A percentile compares a stretch with the other conserved stretches of the same genome.
phyloP scores from a whole-genome alignment of 495 filamentous ascomycete species.

The Aspergillus baeticus region DNA sequence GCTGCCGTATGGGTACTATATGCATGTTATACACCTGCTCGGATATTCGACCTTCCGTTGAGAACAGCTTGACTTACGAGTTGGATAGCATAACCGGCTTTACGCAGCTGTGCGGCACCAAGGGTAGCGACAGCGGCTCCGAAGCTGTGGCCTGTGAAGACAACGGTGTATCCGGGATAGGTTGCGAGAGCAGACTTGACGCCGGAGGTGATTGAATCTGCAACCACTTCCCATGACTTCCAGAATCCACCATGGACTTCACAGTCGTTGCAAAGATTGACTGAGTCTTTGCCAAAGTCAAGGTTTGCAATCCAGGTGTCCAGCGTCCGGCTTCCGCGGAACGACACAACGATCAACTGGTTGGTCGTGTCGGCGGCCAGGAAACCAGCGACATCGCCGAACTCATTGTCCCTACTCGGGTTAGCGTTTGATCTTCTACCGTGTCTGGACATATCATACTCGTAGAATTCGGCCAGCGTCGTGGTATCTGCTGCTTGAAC shows the following conservation, averaged over 20 bases:
- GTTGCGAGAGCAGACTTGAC: conserved; percentile 28
- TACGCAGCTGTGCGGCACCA: conserved; percentile 57
- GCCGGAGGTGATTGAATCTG: conserved; percentile 37
- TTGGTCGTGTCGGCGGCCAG: conserved; percentile 65
- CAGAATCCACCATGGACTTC: conserved; percentile 55
- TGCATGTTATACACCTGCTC: conserved; percentile 5
- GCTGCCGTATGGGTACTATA: conserved; percentile 63
- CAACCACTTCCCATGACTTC: conserved; percentile 50
- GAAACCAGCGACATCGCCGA: conserved; percentile 66
- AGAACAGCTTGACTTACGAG: conserved; percentile 27
- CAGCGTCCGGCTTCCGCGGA: conserved; percentile 63
- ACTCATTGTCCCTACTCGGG: conserved; percentile 40
- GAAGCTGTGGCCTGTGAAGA: conserved; percentile 66
- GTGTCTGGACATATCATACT: conserved; percentile 50
- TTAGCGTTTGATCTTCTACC: not conserved
- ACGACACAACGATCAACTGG: conserved; percentile 62
- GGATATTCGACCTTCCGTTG: not conserved
- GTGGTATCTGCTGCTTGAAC: conserved; percentile 56
- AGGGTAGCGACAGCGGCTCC: conserved; percentile 65
- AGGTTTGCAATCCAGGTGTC: conserved; percentile 68
- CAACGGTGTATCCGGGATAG: conserved; percentile 53
- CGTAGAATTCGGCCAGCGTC: conserved; percentile 58
- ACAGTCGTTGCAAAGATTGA: conserved; percentile 45
- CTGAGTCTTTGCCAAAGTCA: conserved; percentile 37
- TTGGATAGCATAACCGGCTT: conserved; percentile 36